Percentiles rank a stretch among this genome's conserved stretches.
Conservation (phyloP, 352 stramenopile species). For the Phytophthora citricola region DNA sequence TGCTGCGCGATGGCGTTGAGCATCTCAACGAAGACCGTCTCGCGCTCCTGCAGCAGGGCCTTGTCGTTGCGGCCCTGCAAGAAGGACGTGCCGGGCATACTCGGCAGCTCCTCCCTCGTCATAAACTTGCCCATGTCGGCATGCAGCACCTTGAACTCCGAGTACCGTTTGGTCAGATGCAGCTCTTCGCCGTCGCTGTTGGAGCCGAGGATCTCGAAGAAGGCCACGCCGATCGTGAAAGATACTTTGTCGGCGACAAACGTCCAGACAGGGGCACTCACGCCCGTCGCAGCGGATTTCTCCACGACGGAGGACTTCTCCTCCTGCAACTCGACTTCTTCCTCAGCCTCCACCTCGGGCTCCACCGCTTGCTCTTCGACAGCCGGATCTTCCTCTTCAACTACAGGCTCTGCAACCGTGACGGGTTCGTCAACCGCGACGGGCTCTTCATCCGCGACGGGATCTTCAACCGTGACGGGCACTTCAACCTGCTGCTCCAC, state of each 20-base stretch:
- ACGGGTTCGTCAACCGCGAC: constrained; percentile 1
- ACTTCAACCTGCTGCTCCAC: constrained; percentile 10
- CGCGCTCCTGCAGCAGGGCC: constrained; percentile 60
- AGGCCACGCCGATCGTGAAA: constrained; percentile 44
- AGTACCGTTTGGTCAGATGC: constrained; percentile 73
- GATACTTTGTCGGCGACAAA: constrained; percentile 48
- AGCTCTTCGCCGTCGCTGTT: constrained; percentile 46
- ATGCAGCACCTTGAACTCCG: constrained; percentile 78
- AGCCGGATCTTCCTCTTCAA: constrained; percentile 13
- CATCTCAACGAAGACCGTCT: constrained; percentile 64
- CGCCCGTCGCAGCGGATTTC: constrained; percentile 22
- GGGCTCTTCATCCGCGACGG: constrained; percentile 1
- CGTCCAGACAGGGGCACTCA: constrained; percentile 26
- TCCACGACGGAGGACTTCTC: constrained; percentile 9
- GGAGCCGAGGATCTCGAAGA: constrained; percentile 59
- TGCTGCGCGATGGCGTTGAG: constrained; percentile 71
- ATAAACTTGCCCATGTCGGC: constrained; percentile 62
- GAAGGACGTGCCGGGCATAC: constrained; percentile 58
- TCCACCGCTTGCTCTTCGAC: constrained; percentile 17
- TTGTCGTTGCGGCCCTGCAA: constrained; percentile 59
- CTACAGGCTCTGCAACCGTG: constrained; percentile 8
- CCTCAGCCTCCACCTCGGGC: constrained; percentile 22
- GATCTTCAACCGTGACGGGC: constrained; percentile 2
- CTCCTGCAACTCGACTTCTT: constrained; percentile 16
- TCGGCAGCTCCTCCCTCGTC: constrained; percentile 57